A percentile compares a stretch with the other conserved stretches of the same genome.
Evolutionary conservation across 495 filamentous ascomycete genomes (phyloP).

Genomic region (Penicillium parvum): DNA sequence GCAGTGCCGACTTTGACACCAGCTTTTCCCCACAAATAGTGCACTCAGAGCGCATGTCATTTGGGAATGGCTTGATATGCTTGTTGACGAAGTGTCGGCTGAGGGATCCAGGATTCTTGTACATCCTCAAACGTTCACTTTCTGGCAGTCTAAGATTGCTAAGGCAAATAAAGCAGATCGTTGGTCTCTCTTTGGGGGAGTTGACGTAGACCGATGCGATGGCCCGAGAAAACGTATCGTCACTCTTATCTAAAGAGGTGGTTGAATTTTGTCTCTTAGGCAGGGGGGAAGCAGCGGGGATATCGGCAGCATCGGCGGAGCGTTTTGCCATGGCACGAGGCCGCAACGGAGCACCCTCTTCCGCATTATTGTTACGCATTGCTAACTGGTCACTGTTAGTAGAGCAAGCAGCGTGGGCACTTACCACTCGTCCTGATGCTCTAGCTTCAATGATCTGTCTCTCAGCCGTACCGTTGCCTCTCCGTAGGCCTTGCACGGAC

Average conservation of each 20-base stretch:
- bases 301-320: too few species aligned
- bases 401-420: too few species aligned
- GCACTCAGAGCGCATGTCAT: slow-evolving; percentile 21
- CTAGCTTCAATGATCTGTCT: too few species aligned
- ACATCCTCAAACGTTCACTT: slow-evolving; percentile 11
- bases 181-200: slow-evolving; percentile 14
- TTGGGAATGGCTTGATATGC: slow-evolving; percentile 22
- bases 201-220: slow-evolving; percentile 22
- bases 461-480: too few species aligned
- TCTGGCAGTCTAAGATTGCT: slow-evolving; percentile 9
- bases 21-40: slow-evolving; percentile 18
- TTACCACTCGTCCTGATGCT: too few species aligned
- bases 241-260: slow-evolving; percentile 7
- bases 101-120: slow-evolving; percentile 18
- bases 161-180: slow-evolving; percentile 24
- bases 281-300: too few species aligned
- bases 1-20: slow-evolving; percentile 12
- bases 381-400: too few species aligned
- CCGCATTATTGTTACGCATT: too few species aligned
- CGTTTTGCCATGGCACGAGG: too few species aligned
- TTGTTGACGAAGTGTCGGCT: slow-evolving; percentile 23
- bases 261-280: slow-evolving; percentile 11
- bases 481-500: too few species aligned
- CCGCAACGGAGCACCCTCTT: too few species aligned
- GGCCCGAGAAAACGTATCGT: slow-evolving; percentile 12